These are phyloP conservation scores for Takashimella tepidaria DNA, from an alignment of 1,284 basidiomycete genomes.

Conservation along the genomic window DNA sequence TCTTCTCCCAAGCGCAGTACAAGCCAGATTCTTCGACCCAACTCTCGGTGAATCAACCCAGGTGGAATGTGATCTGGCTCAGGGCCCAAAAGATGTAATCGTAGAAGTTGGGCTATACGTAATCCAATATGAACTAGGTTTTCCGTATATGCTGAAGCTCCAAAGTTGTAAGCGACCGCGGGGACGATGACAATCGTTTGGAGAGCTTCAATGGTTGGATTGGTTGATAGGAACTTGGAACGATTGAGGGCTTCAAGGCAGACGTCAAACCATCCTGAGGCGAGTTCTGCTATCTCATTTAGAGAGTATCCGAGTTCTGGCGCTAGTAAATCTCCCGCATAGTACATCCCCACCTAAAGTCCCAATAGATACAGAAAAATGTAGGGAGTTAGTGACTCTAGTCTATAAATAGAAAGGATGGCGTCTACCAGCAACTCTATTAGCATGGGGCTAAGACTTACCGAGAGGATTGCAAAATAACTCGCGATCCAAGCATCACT, in stretches of 20 bases:
- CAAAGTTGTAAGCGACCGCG: slow-evolving; percentile 22
- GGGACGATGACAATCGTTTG: slow-evolving; percentile 20
- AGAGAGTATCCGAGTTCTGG: slow-evolving; percentile 16
- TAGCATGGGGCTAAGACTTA: too few species aligned
- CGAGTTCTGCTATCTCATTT: slow-evolving; percentile 13
- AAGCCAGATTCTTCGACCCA: slow-evolving; percentile 17
- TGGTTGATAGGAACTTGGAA: slow-evolving; percentile 22
- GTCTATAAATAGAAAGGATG: too few species aligned
- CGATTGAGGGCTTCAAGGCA: slow-evolving; percentile 21
- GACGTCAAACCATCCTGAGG: slow-evolving; percentile 22
- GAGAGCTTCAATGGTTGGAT: slow-evolving; percentile 20
- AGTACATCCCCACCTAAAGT: slow-evolving; percentile 18
- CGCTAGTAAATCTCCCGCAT: slow-evolving; percentile 16
- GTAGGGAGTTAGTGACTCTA: too few species aligned
- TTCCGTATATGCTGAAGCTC: slow-evolving; percentile 21
- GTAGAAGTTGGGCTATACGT: slow-evolving; percentile 17
- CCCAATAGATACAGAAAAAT: too few species aligned
- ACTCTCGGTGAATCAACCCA: slow-evolving; percentile 16
- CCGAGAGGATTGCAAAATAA: neutral
- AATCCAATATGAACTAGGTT: slow-evolving; percentile 18
- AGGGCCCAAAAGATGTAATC: slow-evolving; percentile 15
- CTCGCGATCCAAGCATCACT: slow-evolving; percentile 16
- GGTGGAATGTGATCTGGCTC: slow-evolving; percentile 14
- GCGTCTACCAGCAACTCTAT: too few species aligned
- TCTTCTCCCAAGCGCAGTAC: slow-evolving; percentile 18